Conservation (phyloP, 192 early-diverging fungal species). For the Coemansia sp. region DNA sequence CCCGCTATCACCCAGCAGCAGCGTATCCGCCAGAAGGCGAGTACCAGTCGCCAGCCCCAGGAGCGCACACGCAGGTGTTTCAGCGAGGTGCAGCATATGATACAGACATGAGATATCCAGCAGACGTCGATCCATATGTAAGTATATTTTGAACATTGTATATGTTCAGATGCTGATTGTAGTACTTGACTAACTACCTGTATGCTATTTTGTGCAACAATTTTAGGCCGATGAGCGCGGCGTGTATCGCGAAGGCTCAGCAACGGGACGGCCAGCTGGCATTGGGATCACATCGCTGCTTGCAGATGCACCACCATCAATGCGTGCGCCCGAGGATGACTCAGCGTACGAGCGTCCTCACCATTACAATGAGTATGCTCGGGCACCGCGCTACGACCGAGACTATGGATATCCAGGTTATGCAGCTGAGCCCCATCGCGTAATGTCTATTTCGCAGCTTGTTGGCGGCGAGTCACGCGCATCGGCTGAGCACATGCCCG, state of each 20-base stretch:
- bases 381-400: constrained; percentile 14
- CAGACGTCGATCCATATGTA: constrained; percentile 24
- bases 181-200: not conserved
- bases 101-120: not conserved
- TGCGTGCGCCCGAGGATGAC: constrained; percentile 1
- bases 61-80: constrained; percentile 23
- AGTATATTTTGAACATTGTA: constrained; percentile 7
- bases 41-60: constrained; percentile 28
- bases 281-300: constrained; percentile 49
- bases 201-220: not conserved
- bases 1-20: constrained; percentile 14
- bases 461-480: constrained; percentile 25
- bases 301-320: constrained; percentile 15
- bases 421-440: constrained; percentile 18
- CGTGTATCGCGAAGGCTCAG: constrained; percentile 12
- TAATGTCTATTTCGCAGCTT: constrained; percentile 53
- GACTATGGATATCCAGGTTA: constrained; percentile 21
- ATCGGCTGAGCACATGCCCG: not conserved
- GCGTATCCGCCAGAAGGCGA: constrained; percentile 21
- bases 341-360: constrained; percentile 1
- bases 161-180: not conserved
- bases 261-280: constrained; percentile 16
- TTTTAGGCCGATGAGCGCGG: constrained; percentile 14
- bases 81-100: constrained; percentile 20
- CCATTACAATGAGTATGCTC: constrained; percentile 18